Base-by-base conservation (phyloP, 768 basidiomycete genomes). In the Atractiella rhizophila region DNA sequence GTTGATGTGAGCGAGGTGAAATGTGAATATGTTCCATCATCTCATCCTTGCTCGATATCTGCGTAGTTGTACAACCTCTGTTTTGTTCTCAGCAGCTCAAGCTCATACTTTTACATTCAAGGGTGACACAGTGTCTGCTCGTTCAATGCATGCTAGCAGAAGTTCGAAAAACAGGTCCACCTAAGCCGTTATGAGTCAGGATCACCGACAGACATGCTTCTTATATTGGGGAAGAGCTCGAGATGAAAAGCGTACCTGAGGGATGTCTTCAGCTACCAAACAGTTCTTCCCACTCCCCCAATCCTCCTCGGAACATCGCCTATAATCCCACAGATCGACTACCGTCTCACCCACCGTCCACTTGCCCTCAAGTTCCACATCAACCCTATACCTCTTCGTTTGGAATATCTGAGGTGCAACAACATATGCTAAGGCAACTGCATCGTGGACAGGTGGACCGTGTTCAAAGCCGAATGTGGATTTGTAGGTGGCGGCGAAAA, bases 361-460 rank as follows among this genome's bases (percentile, higher is more conserved):
- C 15, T 60, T 58, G 3, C 76, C 76, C 5, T 61, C 64, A 15
- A 76, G 63, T 49, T 86, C 82, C n/a, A 79, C 66, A 47, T 86
- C 82, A 0, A 85, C 80, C 33, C 75, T 65, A 54, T 73, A 70
- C n/a, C 81, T 63, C 36, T 55, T 66, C 26, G 60, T 59, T 19
- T 56, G 55, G 56, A 83, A 82, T 1, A 82, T 49, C 4, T 70
- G 64, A 0, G 79, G 78, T n/a, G 59, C 57, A 1, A 71, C 67
- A 27, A 82, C 63, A 46, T 77, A 85, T 9, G 71, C 75, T 34
- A 85, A 62, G 0, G 82, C 79, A 27, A 86, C 63, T 1, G 79
- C 71, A 51, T 86, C 83, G 47, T 88, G 83, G 2, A 85, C 62
- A 2, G 83, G 83, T 5, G 83, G 83, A 0, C 80, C 82, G 26